These are phyloP conservation scores for Corylus heterophylla DNA, from an alignment of 306 rosid genomes.

Conservation along the genomic window DNA sequence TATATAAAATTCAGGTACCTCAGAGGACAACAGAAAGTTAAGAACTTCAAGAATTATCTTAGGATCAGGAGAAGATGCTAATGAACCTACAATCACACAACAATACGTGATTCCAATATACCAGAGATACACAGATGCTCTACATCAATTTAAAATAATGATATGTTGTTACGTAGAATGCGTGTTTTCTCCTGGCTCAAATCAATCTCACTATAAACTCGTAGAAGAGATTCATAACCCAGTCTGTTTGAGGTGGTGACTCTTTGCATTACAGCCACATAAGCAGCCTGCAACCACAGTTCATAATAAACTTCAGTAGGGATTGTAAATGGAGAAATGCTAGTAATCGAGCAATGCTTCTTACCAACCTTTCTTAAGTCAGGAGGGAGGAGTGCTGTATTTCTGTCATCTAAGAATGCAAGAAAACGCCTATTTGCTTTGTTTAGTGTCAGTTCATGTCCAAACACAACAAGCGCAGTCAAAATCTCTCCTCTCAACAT, in stretches of 20 bases:
- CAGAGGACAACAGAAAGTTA: conserved; percentile 44
- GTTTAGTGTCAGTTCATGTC: conserved; percentile 69
- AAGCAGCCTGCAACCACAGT: conserved; percentile 66
- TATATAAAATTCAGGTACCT: conserved; percentile 28
- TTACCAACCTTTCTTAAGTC: conserved; percentile 76
- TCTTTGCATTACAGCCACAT: conserved; percentile 76
- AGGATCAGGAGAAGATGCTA: conserved; percentile 46
- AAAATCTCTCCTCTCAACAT: conserved; percentile 96
- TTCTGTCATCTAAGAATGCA: conserved; percentile 76
- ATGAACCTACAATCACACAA: conserved; percentile 29
- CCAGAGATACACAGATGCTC: background rate
- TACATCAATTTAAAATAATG: background rate
- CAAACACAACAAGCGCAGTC: conserved; percentile 69
- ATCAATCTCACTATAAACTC: conserved; percentile 81
- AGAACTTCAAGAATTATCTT: conserved; percentile 49
- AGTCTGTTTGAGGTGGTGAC: conserved; percentile 51
- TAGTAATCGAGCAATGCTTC: conserved; percentile 17
- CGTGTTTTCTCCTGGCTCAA: conserved; percentile 90
- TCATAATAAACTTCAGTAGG: conserved; percentile 30
- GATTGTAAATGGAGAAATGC: conserved; percentile 10
- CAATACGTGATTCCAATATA: background rate
- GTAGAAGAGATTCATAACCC: conserved; percentile 74
- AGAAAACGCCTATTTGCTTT: conserved; percentile 78
- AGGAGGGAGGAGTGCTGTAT: conserved; percentile 81
- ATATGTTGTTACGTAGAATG: conserved; percentile 58